phyloP scores from a whole-genome alignment of 345 rosid genomes.

The Microcos paniculata region DNA sequence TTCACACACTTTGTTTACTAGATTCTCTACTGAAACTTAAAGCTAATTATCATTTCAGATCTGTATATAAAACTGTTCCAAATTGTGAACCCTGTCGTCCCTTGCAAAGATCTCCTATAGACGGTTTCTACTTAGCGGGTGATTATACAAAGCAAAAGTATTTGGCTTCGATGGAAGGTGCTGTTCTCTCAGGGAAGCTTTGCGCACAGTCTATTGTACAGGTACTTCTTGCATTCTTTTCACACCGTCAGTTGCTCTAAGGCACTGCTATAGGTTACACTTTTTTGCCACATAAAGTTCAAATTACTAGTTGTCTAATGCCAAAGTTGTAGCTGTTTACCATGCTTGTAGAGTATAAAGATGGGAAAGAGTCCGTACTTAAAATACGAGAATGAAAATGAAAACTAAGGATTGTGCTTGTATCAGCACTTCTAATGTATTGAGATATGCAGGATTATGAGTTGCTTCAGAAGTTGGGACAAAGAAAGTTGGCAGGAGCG shows the following conservation, averaged over 20 bases:
- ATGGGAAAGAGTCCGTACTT: not conserved
- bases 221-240: slow-evolving; percentile 35
- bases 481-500: slow-evolving; percentile 47
- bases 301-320: slow-evolving; percentile 1
- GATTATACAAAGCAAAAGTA: slow-evolving; percentile 97
- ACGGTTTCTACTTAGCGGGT: slow-evolving; percentile 90
- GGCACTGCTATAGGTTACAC: not conserved
- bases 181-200: slow-evolving; percentile 89
- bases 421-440: not conserved
- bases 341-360: not conserved
- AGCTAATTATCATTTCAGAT: slow-evolving; percentile 46
- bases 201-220: slow-evolving; percentile 82
- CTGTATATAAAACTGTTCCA: slow-evolving; percentile 89
- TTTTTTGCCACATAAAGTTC: not conserved
- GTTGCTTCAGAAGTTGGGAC: slow-evolving; percentile 36
- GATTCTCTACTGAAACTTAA: not conserved
- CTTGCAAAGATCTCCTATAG: slow-evolving; percentile 78
- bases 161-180: slow-evolving; percentile 98
- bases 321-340: not conserved
- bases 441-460: slow-evolving; percentile 54
- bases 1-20: not conserved
- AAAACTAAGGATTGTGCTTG: not conserved
- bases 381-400: no score
- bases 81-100: slow-evolving; percentile 94
- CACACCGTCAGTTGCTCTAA: not conserved